Conservation (phyloP, 176 grass and related monocot genomes). For the Triticum monococcum region DNA sequence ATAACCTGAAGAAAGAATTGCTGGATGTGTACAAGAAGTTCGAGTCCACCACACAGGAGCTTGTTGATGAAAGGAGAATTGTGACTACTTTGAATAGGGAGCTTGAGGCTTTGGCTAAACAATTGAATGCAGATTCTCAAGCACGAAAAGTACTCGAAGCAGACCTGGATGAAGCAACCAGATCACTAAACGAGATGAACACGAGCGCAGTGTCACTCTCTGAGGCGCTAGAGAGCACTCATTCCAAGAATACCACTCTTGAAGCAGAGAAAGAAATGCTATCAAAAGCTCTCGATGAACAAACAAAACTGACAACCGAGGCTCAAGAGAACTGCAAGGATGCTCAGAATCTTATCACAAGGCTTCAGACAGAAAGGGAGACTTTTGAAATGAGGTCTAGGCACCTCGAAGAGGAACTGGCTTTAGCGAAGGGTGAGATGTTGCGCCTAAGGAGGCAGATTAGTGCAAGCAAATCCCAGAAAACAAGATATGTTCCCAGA, state of each 20-base stretch:
- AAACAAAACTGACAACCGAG: conserved; percentile 55
- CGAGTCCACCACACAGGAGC: conserved; percentile 70
- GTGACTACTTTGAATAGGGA: conserved; percentile 76
- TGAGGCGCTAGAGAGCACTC: conserved; percentile 62
- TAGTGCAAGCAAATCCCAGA: conserved; percentile 37
- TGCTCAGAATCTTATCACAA: conserved; percentile 75
- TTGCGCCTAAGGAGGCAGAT: conserved; percentile 70
- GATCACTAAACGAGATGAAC: conserved; percentile 96
- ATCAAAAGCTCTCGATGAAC: conserved; percentile 69
- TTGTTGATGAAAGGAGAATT: conserved; percentile 74
- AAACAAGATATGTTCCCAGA: conserved; percentile 40
- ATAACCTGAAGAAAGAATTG: conserved; percentile 83
- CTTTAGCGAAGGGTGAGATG: conserved; percentile 92
- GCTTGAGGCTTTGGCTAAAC: conserved; percentile 68
- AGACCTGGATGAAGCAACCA: conserved; percentile 89
- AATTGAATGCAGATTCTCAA: conserved; percentile 81
- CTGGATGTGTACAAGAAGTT: conserved; percentile 84
- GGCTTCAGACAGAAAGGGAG: conserved; percentile 68
- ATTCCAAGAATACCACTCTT: conserved; percentile 59
- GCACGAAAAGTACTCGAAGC: conserved; percentile 70
- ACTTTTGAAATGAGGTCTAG: conserved; percentile 79
- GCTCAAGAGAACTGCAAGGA: conserved; percentile 81
- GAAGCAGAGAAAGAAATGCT: conserved; percentile 87
- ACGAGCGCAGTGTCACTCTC: conserved; percentile 82
- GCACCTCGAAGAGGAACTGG: conserved; percentile 91